Evolutionary conservation across 192 early-diverging fungal genomes (phyloP).

Genomic region (Cetraspora pellucida): DNA sequence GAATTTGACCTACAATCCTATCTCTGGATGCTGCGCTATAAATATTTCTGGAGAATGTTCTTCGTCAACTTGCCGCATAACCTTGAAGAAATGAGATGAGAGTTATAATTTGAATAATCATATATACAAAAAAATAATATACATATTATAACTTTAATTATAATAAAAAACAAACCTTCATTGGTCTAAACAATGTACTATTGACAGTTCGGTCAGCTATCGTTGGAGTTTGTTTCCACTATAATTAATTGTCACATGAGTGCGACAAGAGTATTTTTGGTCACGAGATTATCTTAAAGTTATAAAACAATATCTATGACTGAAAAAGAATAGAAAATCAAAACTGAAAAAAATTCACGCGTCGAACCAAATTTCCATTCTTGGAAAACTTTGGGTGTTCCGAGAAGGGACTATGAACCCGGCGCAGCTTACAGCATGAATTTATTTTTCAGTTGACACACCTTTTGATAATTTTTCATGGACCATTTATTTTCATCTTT

Average conservation of each 20-base stretch:
- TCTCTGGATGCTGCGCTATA: conserved; percentile 54
- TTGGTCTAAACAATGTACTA: conserved; percentile 51
- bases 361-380: conserved; percentile 13
- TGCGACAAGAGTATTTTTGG: not conserved
- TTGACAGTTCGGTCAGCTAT: conserved; percentile 46
- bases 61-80: conserved; percentile 59
- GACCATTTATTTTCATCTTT: conserved; percentile 62
- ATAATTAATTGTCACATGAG: not conserved
- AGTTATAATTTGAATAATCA: too few relatives aligned
- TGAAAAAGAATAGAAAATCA: not conserved
- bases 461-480: conserved; percentile 64
- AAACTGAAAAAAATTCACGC: not conserved
- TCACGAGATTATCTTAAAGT: not conserved
- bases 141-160: not conserved
- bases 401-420: not conserved
- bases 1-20: conserved; percentile 13
- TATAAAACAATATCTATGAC: not conserved
- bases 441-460: conserved; percentile 12
- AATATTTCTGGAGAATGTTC: conserved; percentile 54
- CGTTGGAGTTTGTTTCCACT: conserved; percentile 55
- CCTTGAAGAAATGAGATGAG: not conserved
- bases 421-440: not conserved
- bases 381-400: conserved; percentile 9
- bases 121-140: not conserved
- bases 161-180: conserved; percentile 45